Evolutionary conservation across 176 grass and related monocot genomes (phyloP).

Genomic region (Rhynchospora breviuscula): DNA sequence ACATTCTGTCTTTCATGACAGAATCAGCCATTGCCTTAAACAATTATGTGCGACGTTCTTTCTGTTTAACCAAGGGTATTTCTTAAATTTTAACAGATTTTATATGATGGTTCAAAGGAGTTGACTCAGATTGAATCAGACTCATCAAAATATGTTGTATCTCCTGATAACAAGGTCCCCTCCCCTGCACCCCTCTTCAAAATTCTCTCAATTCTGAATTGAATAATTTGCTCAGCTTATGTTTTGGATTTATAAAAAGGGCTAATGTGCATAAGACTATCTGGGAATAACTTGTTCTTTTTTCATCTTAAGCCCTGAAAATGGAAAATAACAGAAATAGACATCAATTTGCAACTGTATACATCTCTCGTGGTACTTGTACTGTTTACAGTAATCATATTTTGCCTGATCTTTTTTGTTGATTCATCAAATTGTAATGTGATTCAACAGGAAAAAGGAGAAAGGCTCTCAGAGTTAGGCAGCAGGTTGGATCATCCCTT

Average conservation of each 20-base stretch:
- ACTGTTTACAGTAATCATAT: not conserved
- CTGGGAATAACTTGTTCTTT: not conserved
- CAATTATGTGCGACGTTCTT: not conserved
- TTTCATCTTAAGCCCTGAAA: not conserved
- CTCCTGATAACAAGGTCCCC: conserved; percentile 64
- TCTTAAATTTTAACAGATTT: conserved; percentile 49
- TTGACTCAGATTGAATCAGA: conserved; percentile 62
- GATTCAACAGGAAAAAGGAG: conserved; percentile 55
- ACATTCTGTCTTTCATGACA: not conserved
- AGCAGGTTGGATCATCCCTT: conserved; percentile 64
- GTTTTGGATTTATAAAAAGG: not conserved
- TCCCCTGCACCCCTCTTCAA: not conserved
- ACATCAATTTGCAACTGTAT: not conserved
- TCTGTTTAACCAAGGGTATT: conserved; percentile 14
- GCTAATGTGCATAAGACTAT: not conserved
- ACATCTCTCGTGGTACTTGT: not conserved
- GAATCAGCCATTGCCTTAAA: not conserved
- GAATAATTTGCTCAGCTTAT: not conserved
- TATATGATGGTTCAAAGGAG: conserved; percentile 92
- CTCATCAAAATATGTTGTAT: conserved; percentile 66
- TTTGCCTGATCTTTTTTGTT: not conserved
- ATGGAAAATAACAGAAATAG: not conserved
- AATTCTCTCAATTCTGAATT: not conserved
- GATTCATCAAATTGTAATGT: not conserved
- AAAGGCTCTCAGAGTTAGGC: conserved; percentile 74